Evolutionary conservation across 345 rosid genomes (phyloP).

Genomic region (Moringa oleifera): DNA sequence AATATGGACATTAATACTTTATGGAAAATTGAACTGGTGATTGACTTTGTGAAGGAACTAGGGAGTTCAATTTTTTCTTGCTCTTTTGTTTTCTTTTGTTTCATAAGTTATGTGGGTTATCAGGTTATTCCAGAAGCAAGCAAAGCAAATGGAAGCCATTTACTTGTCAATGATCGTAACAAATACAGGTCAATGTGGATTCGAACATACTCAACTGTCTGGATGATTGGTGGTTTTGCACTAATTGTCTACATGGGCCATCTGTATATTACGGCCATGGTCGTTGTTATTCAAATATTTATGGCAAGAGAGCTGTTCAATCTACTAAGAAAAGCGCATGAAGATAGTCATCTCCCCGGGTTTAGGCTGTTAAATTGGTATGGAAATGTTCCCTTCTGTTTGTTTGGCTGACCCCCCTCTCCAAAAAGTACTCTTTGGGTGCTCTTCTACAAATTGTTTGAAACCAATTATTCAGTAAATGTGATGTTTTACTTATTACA

Average conservation of each 20-base stretch:
- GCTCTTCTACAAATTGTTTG: not conserved
- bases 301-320: constrained; percentile 93
- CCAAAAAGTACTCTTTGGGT: constrained; percentile 1
- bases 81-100: constrained; percentile 2
- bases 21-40: not conserved
- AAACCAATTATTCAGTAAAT: too few relatives aligned
- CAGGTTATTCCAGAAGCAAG: constrained; percentile 54
- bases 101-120: constrained; percentile 1
- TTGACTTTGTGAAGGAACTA: not conserved
- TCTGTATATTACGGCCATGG: constrained; percentile 95
- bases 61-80: not conserved
- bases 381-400: constrained; percentile 5
- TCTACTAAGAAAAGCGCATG: constrained; percentile 77
- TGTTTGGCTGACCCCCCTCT: too few relatives aligned
- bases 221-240: constrained; percentile 93
- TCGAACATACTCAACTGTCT: constrained; percentile 65
- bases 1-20: not conserved
- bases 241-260: constrained; percentile 91
- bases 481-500: not conserved
- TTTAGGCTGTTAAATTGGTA: constrained; percentile 89
- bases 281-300: constrained; percentile 84
- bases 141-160: constrained; percentile 50
- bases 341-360: constrained; percentile 79
- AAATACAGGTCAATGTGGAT: constrained; percentile 82
- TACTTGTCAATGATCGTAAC: constrained; percentile 66